A percentile compares a stretch with the other conserved stretches of the same genome.
Conservation (phyloP, 805 yeast genomes). For the Starmerella apis region DNA sequence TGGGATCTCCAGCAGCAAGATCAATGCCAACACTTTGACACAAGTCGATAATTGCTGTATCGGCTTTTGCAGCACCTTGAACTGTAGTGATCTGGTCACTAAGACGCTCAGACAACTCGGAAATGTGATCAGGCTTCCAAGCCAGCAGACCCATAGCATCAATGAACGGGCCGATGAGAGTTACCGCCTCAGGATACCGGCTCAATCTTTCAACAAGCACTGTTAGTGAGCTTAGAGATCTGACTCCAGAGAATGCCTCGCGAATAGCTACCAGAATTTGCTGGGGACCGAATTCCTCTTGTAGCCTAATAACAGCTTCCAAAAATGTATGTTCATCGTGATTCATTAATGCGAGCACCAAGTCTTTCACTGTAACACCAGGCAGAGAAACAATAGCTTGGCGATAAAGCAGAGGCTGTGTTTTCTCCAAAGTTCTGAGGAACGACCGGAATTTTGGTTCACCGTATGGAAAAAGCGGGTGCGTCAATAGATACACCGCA, state of each 20-base stretch:
- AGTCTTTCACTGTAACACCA: constrained; percentile 51
- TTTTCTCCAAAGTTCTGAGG: constrained; percentile 40
- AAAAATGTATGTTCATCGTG: constrained; percentile 53
- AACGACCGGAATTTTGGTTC: constrained; percentile 38
- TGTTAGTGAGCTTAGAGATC: constrained; percentile 24
- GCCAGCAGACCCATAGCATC: constrained; percentile 67
- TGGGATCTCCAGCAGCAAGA: constrained; percentile 4
- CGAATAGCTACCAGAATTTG: constrained; percentile 28
- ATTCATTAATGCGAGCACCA: constrained; percentile 49
- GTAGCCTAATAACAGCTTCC: constrained; percentile 56
- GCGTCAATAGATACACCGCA: constrained; percentile 66
- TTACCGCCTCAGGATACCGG: constrained; percentile 44
- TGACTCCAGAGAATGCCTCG: constrained; percentile 22
- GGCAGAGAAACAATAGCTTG: constrained; percentile 77
- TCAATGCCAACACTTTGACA: constrained; percentile 25
- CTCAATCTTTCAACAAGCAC: constrained; percentile 38
- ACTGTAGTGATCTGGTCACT: constrained; percentile 38
- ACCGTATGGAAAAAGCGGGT: constrained; percentile 68
- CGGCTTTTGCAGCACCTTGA: constrained; percentile 22
- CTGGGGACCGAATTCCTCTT: constrained; percentile 52
- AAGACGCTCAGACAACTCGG: constrained; percentile 38
- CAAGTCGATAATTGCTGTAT: constrained; percentile 27
- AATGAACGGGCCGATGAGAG: constrained; percentile 51
- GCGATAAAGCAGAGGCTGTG: constrained; percentile 54
- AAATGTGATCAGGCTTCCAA: constrained; percentile 46